phyloP scores from a whole-genome alignment of 805 yeast genomes.

The Yueomyces sp. region DNA sequence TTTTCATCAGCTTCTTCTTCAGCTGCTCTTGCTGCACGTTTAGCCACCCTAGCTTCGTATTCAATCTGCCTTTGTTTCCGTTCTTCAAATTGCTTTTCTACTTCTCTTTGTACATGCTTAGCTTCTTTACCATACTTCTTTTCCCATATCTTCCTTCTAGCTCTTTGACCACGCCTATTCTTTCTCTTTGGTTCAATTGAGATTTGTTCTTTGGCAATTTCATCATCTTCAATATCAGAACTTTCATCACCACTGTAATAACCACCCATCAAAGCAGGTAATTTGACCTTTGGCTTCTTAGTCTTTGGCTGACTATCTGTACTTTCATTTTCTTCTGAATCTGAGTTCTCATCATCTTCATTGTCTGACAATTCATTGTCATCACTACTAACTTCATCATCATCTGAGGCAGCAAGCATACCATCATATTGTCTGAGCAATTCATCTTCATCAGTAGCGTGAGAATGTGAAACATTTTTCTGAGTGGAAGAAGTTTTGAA shows the following conservation, averaged over 20 bases:
- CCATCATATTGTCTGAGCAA: slow-evolving; percentile 24
- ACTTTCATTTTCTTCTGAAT: slow-evolving; percentile 29
- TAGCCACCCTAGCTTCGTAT: slow-evolving; percentile 58
- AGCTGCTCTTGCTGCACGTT: slow-evolving; percentile 44
- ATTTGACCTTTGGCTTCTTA: slow-evolving; percentile 21
- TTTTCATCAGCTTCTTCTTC: slow-evolving; percentile 24
- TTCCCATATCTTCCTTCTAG: slow-evolving; percentile 95
- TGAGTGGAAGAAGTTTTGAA: not conserved
- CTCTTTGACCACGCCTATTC: slow-evolving; percentile 94
- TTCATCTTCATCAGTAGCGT: not conserved
- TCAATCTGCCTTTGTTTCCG: slow-evolving; percentile 48
- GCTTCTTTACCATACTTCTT: slow-evolving; percentile 73
- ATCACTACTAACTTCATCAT: slow-evolving; percentile 47
- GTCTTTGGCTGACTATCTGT: slow-evolving; percentile 21
- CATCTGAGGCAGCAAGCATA: slow-evolving; percentile 26
- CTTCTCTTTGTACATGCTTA: slow-evolving; percentile 63
- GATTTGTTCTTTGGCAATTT: slow-evolving; percentile 29
- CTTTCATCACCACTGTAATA: slow-evolving; percentile 72
- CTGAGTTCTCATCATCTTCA: slow-evolving; percentile 12
- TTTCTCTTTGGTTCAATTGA: slow-evolving; percentile 39
- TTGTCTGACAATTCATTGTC: slow-evolving; percentile 23
- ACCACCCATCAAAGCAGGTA: slow-evolving; percentile 69
- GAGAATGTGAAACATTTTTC: not conserved
- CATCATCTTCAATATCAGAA: slow-evolving; percentile 34
- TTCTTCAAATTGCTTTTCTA: slow-evolving; percentile 39